Conservation (phyloP, 2,329 filamentous ascomycete species). For the Neofusicoccum ribis region DNA sequence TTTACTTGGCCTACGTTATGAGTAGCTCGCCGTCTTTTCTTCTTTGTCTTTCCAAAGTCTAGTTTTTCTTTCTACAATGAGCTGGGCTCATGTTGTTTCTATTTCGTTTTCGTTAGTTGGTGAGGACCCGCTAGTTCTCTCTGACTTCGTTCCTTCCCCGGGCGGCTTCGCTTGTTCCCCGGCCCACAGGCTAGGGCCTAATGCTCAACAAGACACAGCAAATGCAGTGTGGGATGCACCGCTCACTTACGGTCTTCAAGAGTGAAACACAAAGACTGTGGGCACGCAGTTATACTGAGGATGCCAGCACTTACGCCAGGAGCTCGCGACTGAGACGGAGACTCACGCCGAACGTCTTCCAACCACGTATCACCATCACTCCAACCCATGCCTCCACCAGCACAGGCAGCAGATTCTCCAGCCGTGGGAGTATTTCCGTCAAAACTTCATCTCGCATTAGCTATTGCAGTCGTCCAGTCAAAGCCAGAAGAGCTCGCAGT, state of each 20-base stretch:
- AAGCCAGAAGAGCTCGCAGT: slow-evolving; percentile 38
- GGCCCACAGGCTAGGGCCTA: not conserved
- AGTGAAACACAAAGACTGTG: not conserved
- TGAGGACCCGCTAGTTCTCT: not conserved
- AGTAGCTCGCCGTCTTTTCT: no score
- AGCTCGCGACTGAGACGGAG: no score
- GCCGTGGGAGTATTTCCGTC: not conserved
- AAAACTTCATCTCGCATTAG: slow-evolving; percentile 33
- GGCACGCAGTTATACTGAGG: no score
- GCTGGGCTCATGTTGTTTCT: no score
- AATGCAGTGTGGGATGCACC: no score
- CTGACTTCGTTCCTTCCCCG: slow-evolving; percentile 8
- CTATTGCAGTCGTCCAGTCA: slow-evolving; percentile 38
- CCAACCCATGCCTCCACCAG: not conserved
- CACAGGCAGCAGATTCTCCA: not conserved
- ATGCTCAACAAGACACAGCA: no score
- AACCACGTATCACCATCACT: not conserved
- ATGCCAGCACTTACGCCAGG: no score
- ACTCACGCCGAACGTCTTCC: not conserved
- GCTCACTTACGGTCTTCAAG: not conserved
- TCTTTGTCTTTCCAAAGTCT: no score
- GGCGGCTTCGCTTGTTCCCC: not conserved
- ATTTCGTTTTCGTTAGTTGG: no score
- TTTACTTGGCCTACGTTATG: no score
- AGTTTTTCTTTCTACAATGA: not conserved